Conservation (phyloP, 768 basidiomycete genomes). For the Mycena rosella region DNA sequence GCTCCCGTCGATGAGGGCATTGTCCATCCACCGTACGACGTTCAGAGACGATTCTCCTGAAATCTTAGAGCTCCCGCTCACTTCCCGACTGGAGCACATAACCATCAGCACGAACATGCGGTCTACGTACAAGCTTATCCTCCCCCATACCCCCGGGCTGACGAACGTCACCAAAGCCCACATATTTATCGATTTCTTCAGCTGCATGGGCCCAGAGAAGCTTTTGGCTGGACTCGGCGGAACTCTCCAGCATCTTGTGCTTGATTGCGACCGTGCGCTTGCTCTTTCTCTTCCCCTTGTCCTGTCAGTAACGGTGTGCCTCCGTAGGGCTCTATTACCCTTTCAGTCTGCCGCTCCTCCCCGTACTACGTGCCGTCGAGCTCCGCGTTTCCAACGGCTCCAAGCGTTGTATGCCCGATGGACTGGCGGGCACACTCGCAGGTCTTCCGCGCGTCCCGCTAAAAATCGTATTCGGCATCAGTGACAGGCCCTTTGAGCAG, state of each 20-base stretch:
- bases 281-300: background rate
- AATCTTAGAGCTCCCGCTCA: background rate
- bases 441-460: background rate
- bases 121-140: background rate
- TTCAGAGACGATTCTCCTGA: background rate
- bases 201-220: background rate
- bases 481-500: background rate
- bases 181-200: too few species aligned
- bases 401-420: background rate
- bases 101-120: background rate
- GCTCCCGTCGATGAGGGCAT: background rate
- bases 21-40: background rate
- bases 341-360: background rate
- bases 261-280: slow-evolving; percentile 1
- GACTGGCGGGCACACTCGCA: background rate
- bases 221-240: background rate
- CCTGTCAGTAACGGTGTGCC: background rate
- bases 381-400: background rate
- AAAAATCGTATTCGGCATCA: background rate
- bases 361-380: background rate
- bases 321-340: background rate
- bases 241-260: background rate
- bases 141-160: background rate
- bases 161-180: background rate
- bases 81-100: background rate